phyloP scores from a whole-genome alignment of 1,284 basidiomycete species.

The Salmacisia buchloeana region DNA sequence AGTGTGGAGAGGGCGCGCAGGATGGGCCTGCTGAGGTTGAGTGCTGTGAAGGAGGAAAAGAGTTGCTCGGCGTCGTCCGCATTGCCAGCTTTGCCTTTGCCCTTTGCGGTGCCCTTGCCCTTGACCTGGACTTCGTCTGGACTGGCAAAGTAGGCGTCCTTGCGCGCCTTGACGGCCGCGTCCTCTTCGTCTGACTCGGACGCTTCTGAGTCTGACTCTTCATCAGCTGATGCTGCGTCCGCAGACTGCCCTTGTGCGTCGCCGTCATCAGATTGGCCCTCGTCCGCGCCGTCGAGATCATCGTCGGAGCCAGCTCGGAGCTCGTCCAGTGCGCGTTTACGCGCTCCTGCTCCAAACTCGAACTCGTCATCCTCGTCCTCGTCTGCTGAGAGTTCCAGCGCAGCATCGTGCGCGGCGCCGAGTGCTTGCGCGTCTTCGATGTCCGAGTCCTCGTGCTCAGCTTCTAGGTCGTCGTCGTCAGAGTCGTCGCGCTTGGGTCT shows the following conservation, averaged over 20 bases:
- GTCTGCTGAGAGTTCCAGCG: conserved; percentile 57
- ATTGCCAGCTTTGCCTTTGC: conserved; percentile 6
- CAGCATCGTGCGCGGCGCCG: conserved; percentile 44
- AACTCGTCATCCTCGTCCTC: conserved; percentile 59
- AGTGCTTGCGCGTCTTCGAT: conserved; percentile 30
- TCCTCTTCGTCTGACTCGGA: conserved; percentile 27
- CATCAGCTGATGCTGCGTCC: conserved; percentile 30
- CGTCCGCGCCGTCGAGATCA: conserved; percentile 32
- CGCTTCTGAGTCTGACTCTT: conserved; percentile 37
- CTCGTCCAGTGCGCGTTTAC: conserved; percentile 34
- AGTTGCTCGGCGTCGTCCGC: conserved; percentile 25
- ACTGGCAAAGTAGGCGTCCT: conserved; percentile 45
- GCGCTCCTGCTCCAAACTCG: conserved; percentile 51
- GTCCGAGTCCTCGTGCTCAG: conserved; percentile 29
- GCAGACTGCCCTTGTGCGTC: conserved; percentile 46
- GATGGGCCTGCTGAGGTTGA: conserved; percentile 83
- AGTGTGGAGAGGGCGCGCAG: conserved; percentile 78
- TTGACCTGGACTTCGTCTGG: conserved; percentile 15
- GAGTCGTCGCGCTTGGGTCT: conserved; percentile 13
- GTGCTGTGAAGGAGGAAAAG: conserved; percentile 63
- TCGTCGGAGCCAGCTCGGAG: conserved; percentile 16
- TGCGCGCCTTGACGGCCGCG: conserved; percentile 30
- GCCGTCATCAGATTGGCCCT: conserved; percentile 54
- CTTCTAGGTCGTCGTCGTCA: conserved; percentile 18
- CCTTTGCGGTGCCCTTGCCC: conserved; percentile 1